A percentile compares a stretch with the other conserved stretches of the same genome.
phyloP scores from a whole-genome alignment of 495 filamentous ascomycete genomes.

The Echria macrotheca region DNA sequence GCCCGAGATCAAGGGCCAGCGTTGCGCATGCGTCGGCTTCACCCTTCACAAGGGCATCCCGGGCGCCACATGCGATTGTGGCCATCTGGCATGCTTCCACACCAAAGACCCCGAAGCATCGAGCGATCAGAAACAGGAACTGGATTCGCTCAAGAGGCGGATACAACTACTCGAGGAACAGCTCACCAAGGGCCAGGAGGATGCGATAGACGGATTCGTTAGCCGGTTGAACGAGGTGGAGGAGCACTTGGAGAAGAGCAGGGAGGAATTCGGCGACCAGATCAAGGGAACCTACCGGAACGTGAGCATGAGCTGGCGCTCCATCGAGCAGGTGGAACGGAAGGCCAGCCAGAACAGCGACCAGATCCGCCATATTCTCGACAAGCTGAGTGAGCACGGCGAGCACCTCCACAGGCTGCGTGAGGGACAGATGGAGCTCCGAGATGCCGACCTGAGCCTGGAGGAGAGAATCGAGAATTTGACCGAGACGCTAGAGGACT shows the following conservation, averaged over 20 bases:
- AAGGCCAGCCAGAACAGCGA: constrained; percentile 38
- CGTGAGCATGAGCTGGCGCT: constrained; percentile 45
- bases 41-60: constrained; percentile 46
- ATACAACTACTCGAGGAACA: constrained; percentile 44
- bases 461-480: constrained; percentile 49
- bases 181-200: constrained; percentile 37
- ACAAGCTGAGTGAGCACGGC: constrained; percentile 36
- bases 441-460: constrained; percentile 46
- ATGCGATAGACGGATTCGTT: constrained; percentile 37
- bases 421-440: constrained; percentile 41
- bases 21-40: constrained; percentile 52
- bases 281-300: constrained; percentile 47
- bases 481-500: constrained; percentile 33
- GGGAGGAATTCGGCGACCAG: constrained; percentile 42
- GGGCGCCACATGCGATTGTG: constrained; percentile 48
- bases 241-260: constrained; percentile 46
- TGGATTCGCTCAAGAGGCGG: constrained; percentile 43
- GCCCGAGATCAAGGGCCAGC: constrained; percentile 48
- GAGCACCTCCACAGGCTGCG: constrained; percentile 37
- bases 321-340: constrained; percentile 42
- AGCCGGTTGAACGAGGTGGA: constrained; percentile 44
- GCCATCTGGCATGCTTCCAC: constrained; percentile 52
- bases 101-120: constrained; percentile 35
- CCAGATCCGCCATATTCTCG: constrained; percentile 39
- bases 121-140: constrained; percentile 36